These are phyloP conservation scores for Babesia sp. DNA, from an alignment of 169 alveolate genomes.

Conservation along the genomic window DNA sequence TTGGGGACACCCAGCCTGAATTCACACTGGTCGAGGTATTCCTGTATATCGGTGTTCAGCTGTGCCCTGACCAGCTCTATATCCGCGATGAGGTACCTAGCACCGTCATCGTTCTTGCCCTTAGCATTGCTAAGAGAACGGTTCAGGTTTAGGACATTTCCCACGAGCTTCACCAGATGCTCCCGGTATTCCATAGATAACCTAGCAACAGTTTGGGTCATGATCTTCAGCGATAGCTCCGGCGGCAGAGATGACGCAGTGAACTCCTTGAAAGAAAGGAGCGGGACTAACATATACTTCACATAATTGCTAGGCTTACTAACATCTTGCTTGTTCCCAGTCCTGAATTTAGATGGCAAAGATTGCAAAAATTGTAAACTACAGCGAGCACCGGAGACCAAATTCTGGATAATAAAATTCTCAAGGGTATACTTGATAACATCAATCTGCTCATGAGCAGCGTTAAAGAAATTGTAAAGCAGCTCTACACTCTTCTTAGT, in stretches of 20 bases:
- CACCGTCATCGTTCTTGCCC: conserved; percentile 34
- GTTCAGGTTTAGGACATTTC: conserved; percentile 56
- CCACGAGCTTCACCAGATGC: conserved; percentile 34
- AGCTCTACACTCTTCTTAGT: conserved; percentile 2
- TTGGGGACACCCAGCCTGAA: conserved; percentile 14
- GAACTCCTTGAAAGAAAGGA: conserved; percentile 61
- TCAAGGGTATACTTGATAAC: conserved; percentile 22
- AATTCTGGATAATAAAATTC: conserved; percentile 23
- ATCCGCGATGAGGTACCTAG: conserved; percentile 51
- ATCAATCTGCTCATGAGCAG: conserved; percentile 26
- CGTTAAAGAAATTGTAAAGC: conserved; percentile 21
- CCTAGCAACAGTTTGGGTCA: conserved; percentile 42
- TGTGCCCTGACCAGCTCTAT: conserved; percentile 37
- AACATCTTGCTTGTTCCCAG: conserved; percentile 17
- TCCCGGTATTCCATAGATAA: conserved; percentile 34
- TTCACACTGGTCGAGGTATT: conserved; percentile 32
- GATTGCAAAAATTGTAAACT: conserved; percentile 65
- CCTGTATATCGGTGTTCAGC: conserved; percentile 35
- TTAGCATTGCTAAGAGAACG: conserved; percentile 32
- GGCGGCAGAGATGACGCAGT: conserved; percentile 14
- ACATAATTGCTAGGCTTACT: conserved; percentile 53
- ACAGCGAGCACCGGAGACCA: conserved; percentile 44
- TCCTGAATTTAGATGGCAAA: conserved; percentile 59
- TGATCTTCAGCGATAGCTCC: conserved; percentile 32
- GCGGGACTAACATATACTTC: conserved; percentile 59